Evolutionary conservation across 352 stramenopile genomes (phyloP), one percentile per base, ranked within the genome.

Genomic region (Pythium coloratum): DNA sequence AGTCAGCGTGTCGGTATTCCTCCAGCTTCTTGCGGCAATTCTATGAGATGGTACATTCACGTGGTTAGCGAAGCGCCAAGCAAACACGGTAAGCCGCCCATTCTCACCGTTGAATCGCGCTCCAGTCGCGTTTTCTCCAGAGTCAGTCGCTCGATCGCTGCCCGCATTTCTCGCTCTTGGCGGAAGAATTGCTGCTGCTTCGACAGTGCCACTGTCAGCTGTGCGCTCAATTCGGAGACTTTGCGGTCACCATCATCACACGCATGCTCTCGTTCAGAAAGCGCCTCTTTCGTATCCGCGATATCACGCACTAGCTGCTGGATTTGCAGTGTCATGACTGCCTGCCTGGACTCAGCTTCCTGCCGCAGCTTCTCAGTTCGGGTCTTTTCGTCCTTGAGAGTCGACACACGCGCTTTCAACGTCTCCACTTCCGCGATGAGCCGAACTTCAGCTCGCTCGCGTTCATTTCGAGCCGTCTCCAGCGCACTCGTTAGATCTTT

Each of bases 171-270:
- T 10, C 84, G 80, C 47, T 93, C 84, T 65, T 90, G 81, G 18
- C 82, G 73, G 47, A 90, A 87, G 36, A 89, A 81, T 28, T 90
- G 82, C 33, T 93, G 82, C 42, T 93, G 84, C 47, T 88, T 91
- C 13, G 84, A 88, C 9, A 93, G 59, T 8, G 82, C 76, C n/a
- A 84, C 69, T 14, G 81, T 87, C 4, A 93, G 69, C 57, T 93
- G 84, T 1, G 78, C 60, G 63, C 81, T 91, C 20, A 91, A 67
- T 57, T 93, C 84, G 0, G 78, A 76, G 0, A 89, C 71, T 38
- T 89, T 90, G n/a, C 82, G 67, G 44, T 93, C 84, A 24, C 76
- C 82, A 44, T 93, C 81, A 16, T 93, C 84, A 47, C 80, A 88
- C 0, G 72, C 72, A 12, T 87, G 82, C 49, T 93, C 82, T 24